Percentiles rank a stretch among this genome's conserved stretches.
These are phyloP conservation scores for Scolecobasidium constrictum DNA, from an alignment of 2,329 filamentous ascomycete genomes.

Conservation along the genomic window DNA sequence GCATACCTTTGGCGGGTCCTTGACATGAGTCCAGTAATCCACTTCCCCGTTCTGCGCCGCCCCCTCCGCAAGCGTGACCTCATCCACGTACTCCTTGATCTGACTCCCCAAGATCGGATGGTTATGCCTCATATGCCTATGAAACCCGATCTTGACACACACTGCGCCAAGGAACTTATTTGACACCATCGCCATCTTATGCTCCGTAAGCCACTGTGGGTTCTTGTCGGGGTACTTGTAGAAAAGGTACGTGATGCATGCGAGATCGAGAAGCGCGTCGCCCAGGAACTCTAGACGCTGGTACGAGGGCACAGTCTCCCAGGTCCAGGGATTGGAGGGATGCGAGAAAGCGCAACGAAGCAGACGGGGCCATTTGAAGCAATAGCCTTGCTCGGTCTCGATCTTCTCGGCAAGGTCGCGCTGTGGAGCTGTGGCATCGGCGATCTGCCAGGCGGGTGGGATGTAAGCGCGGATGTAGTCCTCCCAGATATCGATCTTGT, in stretches of 20 bases:
- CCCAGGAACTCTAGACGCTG: constrained; percentile 89
- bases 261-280: constrained; percentile 80
- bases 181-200: constrained; percentile 98
- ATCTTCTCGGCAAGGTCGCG: constrained; percentile 56
- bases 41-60: constrained; percentile 37
- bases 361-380: constrained; percentile 65
- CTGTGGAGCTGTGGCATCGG: constrained; percentile 53
- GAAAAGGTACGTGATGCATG: constrained; percentile 73
- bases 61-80: constrained; percentile 44
- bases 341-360: constrained; percentile 81
- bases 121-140: constrained; percentile 54
- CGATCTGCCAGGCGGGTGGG: constrained; percentile 60
- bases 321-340: constrained; percentile 65
- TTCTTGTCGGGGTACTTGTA: constrained; percentile 65
- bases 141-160: constrained; percentile 66
- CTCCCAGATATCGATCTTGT: constrained; percentile 55
- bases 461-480: constrained; percentile 65
- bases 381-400: constrained; percentile 46
- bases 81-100: constrained; percentile 43
- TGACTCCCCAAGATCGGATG: constrained; percentile 39
- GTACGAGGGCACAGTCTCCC: constrained; percentile 74
- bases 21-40: constrained; percentile 59
- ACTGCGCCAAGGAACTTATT: constrained; percentile 87
- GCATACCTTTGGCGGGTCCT: constrained; percentile 52
- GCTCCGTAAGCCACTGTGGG: constrained; percentile 94